phyloP scores from a whole-genome alignment of 768 basidiomycete genomes.

The Psilocybe cyanescens region DNA sequence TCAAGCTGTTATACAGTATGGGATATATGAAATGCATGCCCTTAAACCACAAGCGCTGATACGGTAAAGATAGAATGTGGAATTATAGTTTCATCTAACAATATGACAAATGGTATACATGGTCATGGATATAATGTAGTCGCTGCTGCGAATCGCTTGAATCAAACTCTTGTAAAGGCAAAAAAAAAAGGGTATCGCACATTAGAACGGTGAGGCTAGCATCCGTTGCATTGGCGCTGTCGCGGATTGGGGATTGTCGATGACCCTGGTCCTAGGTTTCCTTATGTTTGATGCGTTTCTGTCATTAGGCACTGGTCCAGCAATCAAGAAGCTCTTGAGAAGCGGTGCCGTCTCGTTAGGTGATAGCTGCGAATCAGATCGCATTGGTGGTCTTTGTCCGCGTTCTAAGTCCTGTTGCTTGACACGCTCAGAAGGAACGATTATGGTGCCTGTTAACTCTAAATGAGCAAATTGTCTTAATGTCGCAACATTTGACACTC shows the following conservation, averaged over 20 bases:
- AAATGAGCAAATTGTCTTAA: constrained; percentile 7
- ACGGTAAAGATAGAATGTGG: neutral
- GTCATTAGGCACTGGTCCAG: constrained; percentile 6
- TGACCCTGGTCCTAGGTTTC: constrained; percentile 5
- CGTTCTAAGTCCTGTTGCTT: constrained; percentile 17
- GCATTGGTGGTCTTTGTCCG: constrained; percentile 13
- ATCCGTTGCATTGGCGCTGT: constrained; percentile 9
- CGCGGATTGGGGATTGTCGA: constrained; percentile 1
- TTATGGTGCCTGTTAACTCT: neutral
- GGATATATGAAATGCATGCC: neutral
- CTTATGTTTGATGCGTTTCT: constrained; percentile 8
- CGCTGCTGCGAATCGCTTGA: neutral
- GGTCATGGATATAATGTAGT: neutral
- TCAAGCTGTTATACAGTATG: too few species aligned
- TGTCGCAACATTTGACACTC: constrained; percentile 8
- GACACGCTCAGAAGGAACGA: constrained; percentile 15
- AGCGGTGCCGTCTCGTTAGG: constrained; percentile 13
- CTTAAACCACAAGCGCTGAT: neutral
- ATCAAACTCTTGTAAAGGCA: neutral
- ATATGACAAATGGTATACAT: neutral
- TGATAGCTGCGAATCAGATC: constrained; percentile 12
- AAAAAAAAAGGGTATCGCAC: neutral
- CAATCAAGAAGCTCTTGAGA: constrained; percentile 15
- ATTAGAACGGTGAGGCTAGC: constrained; percentile 4
- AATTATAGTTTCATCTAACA: neutral